A percentile compares a stretch with the other conserved stretches of the same genome.
These are phyloP conservation scores for Penicillium sp. DNA, from an alignment of 2,329 filamentous ascomycete genomes.

Conservation along the genomic window DNA sequence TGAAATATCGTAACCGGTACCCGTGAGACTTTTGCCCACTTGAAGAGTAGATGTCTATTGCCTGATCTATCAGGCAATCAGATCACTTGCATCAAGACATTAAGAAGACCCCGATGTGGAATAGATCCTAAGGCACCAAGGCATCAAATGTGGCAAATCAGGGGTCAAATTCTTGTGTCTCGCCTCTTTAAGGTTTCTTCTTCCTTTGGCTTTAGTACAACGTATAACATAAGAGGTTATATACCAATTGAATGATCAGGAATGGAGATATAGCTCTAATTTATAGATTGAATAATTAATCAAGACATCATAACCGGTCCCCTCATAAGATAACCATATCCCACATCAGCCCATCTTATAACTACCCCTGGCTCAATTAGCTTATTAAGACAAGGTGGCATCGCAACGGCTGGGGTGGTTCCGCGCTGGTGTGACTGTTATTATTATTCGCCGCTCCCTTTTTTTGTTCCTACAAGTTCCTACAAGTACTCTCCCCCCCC, in stretches of 20 bases:
- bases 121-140: neutral
- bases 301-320: neutral
- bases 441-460: slow-evolving; percentile 17
- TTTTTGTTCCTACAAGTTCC: slow-evolving; percentile 13
- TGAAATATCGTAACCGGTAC: neutral
- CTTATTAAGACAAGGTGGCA: slow-evolving; percentile 17
- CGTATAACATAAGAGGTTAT: neutral
- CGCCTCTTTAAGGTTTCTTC: neutral
- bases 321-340: neutral
- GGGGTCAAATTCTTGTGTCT: neutral
- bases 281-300: neutral
- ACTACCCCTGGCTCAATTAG: slow-evolving; percentile 6
- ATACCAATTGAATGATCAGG: neutral
- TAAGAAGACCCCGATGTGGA: too few species aligned
- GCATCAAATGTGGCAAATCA: slow-evolving; percentile 1
- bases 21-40: too few species aligned
- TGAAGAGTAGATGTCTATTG: neutral
- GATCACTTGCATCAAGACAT: too few species aligned
- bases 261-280: neutral
- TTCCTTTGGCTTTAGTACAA: neutral
- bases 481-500: slow-evolving; percentile 2
- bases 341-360: slow-evolving; percentile 2
- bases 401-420: slow-evolving; percentile 28
- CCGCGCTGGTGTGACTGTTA: slow-evolving; percentile 37
- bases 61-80: neutral